Evolutionary conservation across 2,329 filamentous ascomycete genomes (phyloP).

Genomic region (Spiromastix sp.): DNA sequence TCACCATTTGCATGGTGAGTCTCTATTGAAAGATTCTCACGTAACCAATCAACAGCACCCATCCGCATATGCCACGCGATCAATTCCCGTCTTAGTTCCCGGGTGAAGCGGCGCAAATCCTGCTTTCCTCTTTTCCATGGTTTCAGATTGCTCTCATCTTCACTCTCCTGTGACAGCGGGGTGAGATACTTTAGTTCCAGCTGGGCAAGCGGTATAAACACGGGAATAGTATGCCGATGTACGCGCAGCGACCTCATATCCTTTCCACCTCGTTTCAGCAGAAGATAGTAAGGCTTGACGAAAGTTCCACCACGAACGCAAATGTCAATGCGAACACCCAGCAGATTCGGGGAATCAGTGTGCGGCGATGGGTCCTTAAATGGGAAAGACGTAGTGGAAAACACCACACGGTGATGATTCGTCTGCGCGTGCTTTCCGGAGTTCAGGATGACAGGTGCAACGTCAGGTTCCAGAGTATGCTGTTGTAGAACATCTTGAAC

Average conservation of each 20-base stretch:
- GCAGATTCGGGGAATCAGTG: constrained; percentile 18
- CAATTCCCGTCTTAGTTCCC: constrained; percentile 30
- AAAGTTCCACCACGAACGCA: constrained; percentile 29
- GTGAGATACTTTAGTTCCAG: constrained; percentile 29
- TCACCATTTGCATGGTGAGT: not conserved
- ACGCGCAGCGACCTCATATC: constrained; percentile 21
- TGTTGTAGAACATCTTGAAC: constrained; percentile 23
- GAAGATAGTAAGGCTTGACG: constrained; percentile 33
- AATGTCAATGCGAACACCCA: constrained; percentile 34
- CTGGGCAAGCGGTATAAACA: constrained; percentile 30
- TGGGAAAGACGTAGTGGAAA: constrained; percentile 35
- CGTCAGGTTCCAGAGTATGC: constrained; percentile 12
- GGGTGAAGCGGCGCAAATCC: constrained; percentile 26
- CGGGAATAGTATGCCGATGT: constrained; percentile 36
- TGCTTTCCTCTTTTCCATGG: constrained; percentile 20
- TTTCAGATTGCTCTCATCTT: constrained; percentile 11
- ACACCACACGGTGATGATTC: constrained; percentile 35
- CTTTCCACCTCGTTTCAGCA: constrained; percentile 21
- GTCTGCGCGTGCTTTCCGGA: constrained; percentile 23
- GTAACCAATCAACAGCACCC: constrained; percentile 26
- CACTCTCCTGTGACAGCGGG: constrained; percentile 10
- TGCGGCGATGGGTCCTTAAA: constrained; percentile 34
- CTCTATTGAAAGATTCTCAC: constrained; percentile 24
- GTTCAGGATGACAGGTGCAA: constrained; percentile 23
- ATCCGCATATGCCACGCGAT: constrained; percentile 31